Conservation (phyloP, 2,329 filamentous ascomycete genomes). For the Alternaria solani region DNA sequence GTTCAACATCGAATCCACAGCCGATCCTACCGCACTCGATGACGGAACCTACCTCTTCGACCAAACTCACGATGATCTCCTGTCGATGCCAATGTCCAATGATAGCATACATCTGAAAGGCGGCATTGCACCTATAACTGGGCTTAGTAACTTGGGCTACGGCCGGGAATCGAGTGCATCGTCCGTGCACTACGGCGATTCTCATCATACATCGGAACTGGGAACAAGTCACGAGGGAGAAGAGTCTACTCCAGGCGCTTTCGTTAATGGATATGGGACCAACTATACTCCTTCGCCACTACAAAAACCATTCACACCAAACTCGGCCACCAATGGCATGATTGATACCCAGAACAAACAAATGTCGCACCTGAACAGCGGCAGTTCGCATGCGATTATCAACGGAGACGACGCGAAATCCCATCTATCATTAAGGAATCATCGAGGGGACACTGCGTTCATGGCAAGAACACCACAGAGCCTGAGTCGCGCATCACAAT, state of each 20-base stretch:
- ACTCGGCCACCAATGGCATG: conserved; percentile 27
- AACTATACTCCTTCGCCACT: conserved; percentile 42
- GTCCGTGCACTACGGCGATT: conserved; percentile 51
- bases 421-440: conserved; percentile 21
- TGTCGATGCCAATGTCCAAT: conserved; percentile 45
- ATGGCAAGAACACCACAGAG: conserved; percentile 35
- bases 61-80: conserved; percentile 39
- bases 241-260: conserved; percentile 40
- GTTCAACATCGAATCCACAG: conserved; percentile 46
- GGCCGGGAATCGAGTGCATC: conserved; percentile 50
- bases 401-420: conserved; percentile 21
- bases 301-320: conserved; percentile 37
- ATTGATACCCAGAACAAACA: conserved; percentile 17
- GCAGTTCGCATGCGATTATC: conserved; percentile 13
- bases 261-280: conserved; percentile 36
- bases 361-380: conserved; percentile 22
- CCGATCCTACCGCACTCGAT: conserved; percentile 45
- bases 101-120: conserved; percentile 46
- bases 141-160: conserved; percentile 50
- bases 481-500: conserved; percentile 33
- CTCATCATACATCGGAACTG: conserved; percentile 47
- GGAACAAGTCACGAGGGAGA: conserved; percentile 46
- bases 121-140: conserved; percentile 40
- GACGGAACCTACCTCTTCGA: conserved; percentile 48
- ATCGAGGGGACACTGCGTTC: conserved; percentile 23